phyloP scores from a whole-genome alignment of 495 filamentous ascomycete species.

The Penicillium egyptiacum region DNA sequence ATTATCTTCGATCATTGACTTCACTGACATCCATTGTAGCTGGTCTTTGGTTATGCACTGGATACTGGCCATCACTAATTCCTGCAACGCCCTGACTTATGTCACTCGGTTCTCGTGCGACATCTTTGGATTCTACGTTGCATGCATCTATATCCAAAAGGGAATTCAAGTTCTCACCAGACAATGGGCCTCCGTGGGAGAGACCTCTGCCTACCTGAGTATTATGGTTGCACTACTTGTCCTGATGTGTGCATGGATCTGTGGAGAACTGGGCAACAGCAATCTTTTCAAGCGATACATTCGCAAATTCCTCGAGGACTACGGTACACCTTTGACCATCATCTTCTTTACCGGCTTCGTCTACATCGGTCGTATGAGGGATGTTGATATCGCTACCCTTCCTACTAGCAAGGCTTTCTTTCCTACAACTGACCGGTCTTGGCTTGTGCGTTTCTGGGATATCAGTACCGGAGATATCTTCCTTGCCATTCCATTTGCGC shows the following conservation, averaged over 20 bases:
- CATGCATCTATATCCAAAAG: constrained; percentile 83
- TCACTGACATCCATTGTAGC: constrained; percentile 28
- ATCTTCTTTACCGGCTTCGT: constrained; percentile 89
- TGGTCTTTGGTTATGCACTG: constrained; percentile 83
- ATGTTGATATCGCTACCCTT: constrained; percentile 61
- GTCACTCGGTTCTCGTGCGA: constrained; percentile 85
- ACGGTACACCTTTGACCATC: constrained; percentile 78
- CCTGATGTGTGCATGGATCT: constrained; percentile 67
- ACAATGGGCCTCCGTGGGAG: constrained; percentile 53
- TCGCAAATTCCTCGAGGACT: constrained; percentile 79
- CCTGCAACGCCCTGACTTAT: constrained; percentile 76
- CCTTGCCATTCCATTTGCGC: constrained; percentile 82
- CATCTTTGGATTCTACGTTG: constrained; percentile 87
- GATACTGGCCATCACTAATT: constrained; percentile 74
- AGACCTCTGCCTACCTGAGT: constrained; percentile 69
- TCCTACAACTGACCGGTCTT: constrained; percentile 73
- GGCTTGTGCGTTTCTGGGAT: constrained; percentile 90
- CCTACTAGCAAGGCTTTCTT: constrained; percentile 77
- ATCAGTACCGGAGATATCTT: constrained; percentile 74
- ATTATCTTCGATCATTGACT: constrained; percentile 9
- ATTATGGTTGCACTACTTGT: constrained; percentile 73
- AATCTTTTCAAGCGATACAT: constrained; percentile 69
- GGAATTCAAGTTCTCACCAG: constrained; percentile 76
- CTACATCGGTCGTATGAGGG: constrained; percentile 75
- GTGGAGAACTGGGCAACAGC: constrained; percentile 66